A percentile compares a stretch with the other conserved stretches of the same genome.
phyloP scores from a whole-genome alignment of 192 early-diverging fungal genomes.

The Linnemannia zychae region DNA sequence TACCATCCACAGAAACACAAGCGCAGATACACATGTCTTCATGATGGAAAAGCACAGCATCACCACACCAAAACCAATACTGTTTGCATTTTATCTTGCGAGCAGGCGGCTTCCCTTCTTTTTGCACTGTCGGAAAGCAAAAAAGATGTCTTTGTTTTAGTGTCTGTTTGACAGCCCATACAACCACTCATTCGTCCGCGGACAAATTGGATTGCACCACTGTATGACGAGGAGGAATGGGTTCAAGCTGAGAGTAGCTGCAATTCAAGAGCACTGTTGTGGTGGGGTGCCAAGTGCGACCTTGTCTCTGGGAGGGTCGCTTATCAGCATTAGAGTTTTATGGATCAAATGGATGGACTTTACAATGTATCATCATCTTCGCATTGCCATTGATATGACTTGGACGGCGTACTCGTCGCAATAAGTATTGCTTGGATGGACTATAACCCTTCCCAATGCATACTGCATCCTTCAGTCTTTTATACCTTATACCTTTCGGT shows the following conservation, averaged over 20 bases:
- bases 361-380: no score
- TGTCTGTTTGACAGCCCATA: not conserved
- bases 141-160: not conserved
- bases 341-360: no score
- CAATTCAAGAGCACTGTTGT: no score
- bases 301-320: not conserved
- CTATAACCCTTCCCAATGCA: no score
- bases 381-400: no score
- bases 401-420: no score
- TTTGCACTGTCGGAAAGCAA: not conserved
- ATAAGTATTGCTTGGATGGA: no score
- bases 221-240: not conserved
- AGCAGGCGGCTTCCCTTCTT: not conserved
- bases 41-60: not conserved
- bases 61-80: no score
- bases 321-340: not conserved
- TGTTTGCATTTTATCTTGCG: not conserved
- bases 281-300: not conserved
- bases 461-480: no score
- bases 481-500: not conserved
- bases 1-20: not conserved
- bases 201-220: not conserved
- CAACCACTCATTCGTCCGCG: not conserved
- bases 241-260: no score
- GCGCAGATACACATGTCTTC: not conserved